phyloP scores from a whole-genome alignment of 179 eudicot species.

The Monotropa hypopitys region DNA sequence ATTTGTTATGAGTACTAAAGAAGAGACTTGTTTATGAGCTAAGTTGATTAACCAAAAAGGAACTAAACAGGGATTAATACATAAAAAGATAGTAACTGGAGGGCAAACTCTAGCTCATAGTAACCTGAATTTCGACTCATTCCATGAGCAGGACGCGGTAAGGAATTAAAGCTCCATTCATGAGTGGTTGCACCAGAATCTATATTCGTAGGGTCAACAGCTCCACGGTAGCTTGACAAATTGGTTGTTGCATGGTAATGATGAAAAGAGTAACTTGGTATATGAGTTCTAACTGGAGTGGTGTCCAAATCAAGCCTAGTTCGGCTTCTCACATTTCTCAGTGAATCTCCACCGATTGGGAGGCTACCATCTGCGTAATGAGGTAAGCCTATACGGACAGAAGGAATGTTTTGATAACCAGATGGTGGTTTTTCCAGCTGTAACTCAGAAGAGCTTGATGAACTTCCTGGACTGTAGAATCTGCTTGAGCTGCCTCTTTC shows the following conservation, averaged over 20 bases:
- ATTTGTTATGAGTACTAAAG: background rate
- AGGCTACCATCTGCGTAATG: slow-evolving; percentile 16
- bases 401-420: slow-evolving; percentile 9
- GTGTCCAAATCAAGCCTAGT: slow-evolving; percentile 13
- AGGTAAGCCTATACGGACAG: slow-evolving; percentile 4
- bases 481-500: slow-evolving; percentile 21
- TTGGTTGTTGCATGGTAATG: slow-evolving; percentile 15
- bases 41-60: background rate
- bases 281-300: slow-evolving; percentile 8
- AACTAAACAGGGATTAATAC: background rate
- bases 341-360: slow-evolving; percentile 14
- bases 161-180: slow-evolving; percentile 12
- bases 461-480: slow-evolving; percentile 18
- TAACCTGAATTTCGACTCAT: slow-evolving; percentile 16
- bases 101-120: slow-evolving; percentile 9
- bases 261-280: slow-evolving; percentile 15
- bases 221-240: slow-evolving; percentile 10
- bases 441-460: slow-evolving; percentile 17
- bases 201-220: background rate
- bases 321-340: slow-evolving; percentile 26
- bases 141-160: slow-evolving; percentile 9
- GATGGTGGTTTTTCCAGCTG: slow-evolving; percentile 9
- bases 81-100: background rate
- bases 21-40: background rate
- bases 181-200: slow-evolving; percentile 12